A percentile compares a stretch with the other conserved stretches of the same genome.
Evolutionary conservation across 306 rosid genomes (phyloP).

Genomic region (Lablab purpureus): DNA sequence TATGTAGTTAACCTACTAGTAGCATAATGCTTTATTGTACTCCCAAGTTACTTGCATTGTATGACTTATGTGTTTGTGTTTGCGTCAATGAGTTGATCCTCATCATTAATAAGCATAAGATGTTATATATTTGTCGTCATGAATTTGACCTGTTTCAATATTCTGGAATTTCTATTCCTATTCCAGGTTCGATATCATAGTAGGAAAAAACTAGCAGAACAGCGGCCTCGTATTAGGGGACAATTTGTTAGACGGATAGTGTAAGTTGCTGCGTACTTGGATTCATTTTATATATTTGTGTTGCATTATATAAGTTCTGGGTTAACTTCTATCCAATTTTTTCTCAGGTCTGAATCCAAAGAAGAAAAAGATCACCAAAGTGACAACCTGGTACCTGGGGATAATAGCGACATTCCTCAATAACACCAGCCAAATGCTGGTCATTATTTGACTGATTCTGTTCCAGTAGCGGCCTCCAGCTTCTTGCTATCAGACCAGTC

Average conservation of each 20-base stretch:
- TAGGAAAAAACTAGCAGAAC: conserved; percentile 74
- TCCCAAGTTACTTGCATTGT: not conserved
- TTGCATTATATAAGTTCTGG: not conserved
- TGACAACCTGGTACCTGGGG: conserved; percentile 48
- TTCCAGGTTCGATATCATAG: conserved; percentile 77
- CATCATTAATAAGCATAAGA: not conserved
- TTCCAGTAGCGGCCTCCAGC: conserved; percentile 45
- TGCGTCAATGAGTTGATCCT: conserved; percentile 18
- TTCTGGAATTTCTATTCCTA: conserved; percentile 22
- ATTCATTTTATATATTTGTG: conserved; percentile 11
- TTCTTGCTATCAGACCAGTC: conserved; percentile 30
- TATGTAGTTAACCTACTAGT: too few species aligned
- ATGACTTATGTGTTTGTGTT: conserved; percentile 13
- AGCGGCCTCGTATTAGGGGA: conserved; percentile 76
- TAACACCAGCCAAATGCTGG: conserved; percentile 43
- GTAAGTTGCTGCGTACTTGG: conserved; percentile 42
- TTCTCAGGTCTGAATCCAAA: conserved; percentile 51
- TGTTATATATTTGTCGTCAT: conserved; percentile 7
- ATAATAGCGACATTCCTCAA: conserved; percentile 44
- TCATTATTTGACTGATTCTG: conserved; percentile 40
- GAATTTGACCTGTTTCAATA: conserved; percentile 25
- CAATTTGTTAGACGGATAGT: conserved; percentile 65
- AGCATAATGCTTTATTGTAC: not conserved
- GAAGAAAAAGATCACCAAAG: conserved; percentile 49
- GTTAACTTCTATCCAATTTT: conserved; percentile 24